These are phyloP conservation scores for Tetradesmus obliquus DNA, from an alignment of 139 green algal species.

Conservation along the genomic window DNA sequence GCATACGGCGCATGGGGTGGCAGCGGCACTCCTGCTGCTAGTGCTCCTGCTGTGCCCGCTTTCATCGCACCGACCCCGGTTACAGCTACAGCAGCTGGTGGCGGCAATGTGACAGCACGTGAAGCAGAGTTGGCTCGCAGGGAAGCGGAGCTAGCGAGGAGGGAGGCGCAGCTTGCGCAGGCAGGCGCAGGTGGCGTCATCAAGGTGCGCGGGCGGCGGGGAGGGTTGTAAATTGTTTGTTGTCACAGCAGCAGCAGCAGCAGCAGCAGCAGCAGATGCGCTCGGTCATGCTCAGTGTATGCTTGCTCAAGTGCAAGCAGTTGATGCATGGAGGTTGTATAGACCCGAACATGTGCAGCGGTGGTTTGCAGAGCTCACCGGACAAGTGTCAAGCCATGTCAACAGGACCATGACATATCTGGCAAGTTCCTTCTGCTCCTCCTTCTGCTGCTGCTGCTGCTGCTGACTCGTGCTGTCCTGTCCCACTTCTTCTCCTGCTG, in stretches of 20 bases:
- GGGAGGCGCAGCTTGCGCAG: constrained; percentile 12
- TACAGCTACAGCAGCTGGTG: constrained; percentile 13
- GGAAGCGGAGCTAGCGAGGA: constrained; percentile 36
- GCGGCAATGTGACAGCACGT: not conserved
- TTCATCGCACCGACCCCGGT: not conserved
- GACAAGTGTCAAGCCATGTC: not conserved
- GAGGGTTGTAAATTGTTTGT: not conserved
- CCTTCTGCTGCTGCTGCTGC: not conserved
- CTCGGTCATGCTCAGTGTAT: not conserved
- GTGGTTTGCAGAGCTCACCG: no score
- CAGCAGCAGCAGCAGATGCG: not conserved
- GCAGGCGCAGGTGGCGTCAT: not conserved
- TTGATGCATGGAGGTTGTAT: not conserved
- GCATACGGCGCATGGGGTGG: constrained; percentile 34
- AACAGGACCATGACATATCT: not conserved
- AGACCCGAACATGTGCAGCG: no score
- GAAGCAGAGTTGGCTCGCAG: constrained; percentile 35
- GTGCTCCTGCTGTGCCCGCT: not conserved
- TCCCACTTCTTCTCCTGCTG: not conserved
- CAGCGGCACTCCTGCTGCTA: not conserved
- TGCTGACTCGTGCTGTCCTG: not conserved
- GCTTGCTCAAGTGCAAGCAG: not conserved
- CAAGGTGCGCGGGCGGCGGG: not conserved
- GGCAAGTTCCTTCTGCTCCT: no score
- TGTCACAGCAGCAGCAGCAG: not conserved